Evolutionary conservation across 257 asterid species (phyloP), one percentile per base, ranked within the genome.

Genomic region (Solanum sejunctum): DNA sequence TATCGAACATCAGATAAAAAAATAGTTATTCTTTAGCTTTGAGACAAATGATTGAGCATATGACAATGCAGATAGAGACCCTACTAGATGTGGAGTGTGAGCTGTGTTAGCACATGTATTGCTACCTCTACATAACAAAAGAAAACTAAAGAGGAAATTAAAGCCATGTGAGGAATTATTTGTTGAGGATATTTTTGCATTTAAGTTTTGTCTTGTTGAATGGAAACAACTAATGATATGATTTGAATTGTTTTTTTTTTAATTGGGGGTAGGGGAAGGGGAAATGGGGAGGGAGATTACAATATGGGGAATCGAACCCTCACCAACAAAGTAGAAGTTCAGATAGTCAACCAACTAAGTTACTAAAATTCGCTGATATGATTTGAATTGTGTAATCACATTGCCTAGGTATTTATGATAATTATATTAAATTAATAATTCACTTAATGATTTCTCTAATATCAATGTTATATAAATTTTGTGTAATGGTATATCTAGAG

Each of bases 81-180:
- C 82, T 77, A 77, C 63, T 51, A 23, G 47, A 77, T 77, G 82
- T 77, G 82, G 64, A 77, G 82, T 77, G 63, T 77, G 82, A 77
- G 82, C 47, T 77, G 82, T 77, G 23, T 77, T 51, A 49, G 82
- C 82, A 77, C 82, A 77, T 77, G 82, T 52, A 26, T 15, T 70
- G 78, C 54, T 70, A 39, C 10, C 52, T 39, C 78, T 17, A 69
- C 51, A 45, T 73, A 13, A 21, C 81, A 73, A 73, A 73, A 73
- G n/a, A 73, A 73, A 73, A 47, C 81, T 73, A 63, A 45, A 45
- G 57, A 16, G 39, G 36, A 47, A 47, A 32, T 3, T 32, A 32
- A 32, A 73, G 63, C 47, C 63, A 77, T 51, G 82, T 51, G 82
- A 51, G 51, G 63, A 51, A 77, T 51, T 51, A 77, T 77, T 51